phyloP scores from a whole-genome alignment of 345 rosid species.

The Brassica rapa region DNA sequence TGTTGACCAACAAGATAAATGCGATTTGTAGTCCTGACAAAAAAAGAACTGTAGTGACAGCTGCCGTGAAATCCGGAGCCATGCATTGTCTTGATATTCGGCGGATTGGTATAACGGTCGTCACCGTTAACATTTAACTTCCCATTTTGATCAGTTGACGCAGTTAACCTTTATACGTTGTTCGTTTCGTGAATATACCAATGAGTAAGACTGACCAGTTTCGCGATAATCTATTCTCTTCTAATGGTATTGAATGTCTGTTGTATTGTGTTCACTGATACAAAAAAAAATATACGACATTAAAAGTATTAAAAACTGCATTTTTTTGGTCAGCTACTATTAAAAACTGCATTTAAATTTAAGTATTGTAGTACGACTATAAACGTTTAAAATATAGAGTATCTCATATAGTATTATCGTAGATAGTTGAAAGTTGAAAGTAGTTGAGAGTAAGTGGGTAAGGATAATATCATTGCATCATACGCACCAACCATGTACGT shows the following conservation, averaged over 20 bases:
- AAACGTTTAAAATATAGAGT: too few species aligned
- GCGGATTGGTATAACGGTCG: slow-evolving; percentile 24
- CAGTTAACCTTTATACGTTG: not conserved
- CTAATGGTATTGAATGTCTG: too few species aligned
- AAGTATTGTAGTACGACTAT: too few species aligned
- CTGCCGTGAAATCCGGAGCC: slow-evolving; percentile 42
- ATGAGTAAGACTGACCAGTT: too few species aligned
- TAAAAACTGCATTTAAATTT: too few species aligned
- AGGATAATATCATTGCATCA: not conserved
- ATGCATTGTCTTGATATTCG: slow-evolving; percentile 7
- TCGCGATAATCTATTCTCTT: too few species aligned
- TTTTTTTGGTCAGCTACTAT: too few species aligned
- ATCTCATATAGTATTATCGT: not conserved
- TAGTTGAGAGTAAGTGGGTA: not conserved
- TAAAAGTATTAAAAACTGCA: too few species aligned
- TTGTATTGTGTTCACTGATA: too few species aligned
- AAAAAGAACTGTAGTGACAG: slow-evolving; percentile 14
- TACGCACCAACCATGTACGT: not conserved
- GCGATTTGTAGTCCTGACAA: slow-evolving; percentile 35
- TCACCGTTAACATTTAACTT: slow-evolving; percentile 18
- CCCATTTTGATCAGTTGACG: not conserved
- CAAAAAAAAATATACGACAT: too few species aligned
- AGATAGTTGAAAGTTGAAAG: not conserved
- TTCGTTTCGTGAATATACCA: not conserved
- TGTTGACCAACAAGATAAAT: slow-evolving; percentile 24